phyloP scores from a whole-genome alignment of 179 eudicot genomes.

The Beta macrorhiza region DNA sequence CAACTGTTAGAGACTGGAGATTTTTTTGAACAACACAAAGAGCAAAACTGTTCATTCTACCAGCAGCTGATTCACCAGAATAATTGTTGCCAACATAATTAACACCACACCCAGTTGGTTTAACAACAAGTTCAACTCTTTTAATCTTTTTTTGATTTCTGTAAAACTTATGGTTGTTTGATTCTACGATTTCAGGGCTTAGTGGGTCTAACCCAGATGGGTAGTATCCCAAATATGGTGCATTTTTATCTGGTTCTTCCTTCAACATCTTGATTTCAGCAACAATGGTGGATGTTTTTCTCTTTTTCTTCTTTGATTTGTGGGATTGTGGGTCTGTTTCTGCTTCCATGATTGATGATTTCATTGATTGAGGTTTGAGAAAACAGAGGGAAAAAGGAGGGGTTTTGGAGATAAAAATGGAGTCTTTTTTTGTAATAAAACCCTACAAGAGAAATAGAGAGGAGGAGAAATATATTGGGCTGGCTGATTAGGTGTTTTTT shows the following conservation, averaged over 20 bases:
- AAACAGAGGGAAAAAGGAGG: not conserved
- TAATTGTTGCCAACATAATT: slow-evolving; percentile 64
- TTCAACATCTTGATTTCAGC: slow-evolving; percentile 40
- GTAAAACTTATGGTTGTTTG: slow-evolving; percentile 35
- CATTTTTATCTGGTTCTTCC: slow-evolving; percentile 37
- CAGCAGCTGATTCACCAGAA: slow-evolving; percentile 63
- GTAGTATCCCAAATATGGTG: slow-evolving; percentile 61
- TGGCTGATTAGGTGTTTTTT: not conserved
- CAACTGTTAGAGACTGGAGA: slow-evolving; percentile 46
- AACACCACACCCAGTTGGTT: slow-evolving; percentile 43
- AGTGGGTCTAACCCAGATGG: slow-evolving; percentile 63
- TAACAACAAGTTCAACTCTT: slow-evolving; percentile 63
- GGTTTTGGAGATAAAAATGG: slow-evolving; percentile 1
- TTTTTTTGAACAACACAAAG: slow-evolving; percentile 59
- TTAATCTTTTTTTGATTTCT: slow-evolving; percentile 36
- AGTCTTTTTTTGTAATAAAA: not conserved
- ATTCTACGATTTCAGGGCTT: not conserved
- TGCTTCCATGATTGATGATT: slow-evolving; percentile 16
- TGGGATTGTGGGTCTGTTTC: slow-evolving; percentile 13
- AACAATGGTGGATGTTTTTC: slow-evolving; percentile 19
- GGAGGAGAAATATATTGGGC: not conserved
- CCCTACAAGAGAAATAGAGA: not conserved
- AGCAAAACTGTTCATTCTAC: slow-evolving; percentile 25
- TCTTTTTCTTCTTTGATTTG: slow-evolving; percentile 40
- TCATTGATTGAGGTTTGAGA: not conserved